These are phyloP conservation scores for Cladosporium halotolerans DNA, from an alignment of 2,329 filamentous ascomycete species.

Conservation along the genomic window DNA sequence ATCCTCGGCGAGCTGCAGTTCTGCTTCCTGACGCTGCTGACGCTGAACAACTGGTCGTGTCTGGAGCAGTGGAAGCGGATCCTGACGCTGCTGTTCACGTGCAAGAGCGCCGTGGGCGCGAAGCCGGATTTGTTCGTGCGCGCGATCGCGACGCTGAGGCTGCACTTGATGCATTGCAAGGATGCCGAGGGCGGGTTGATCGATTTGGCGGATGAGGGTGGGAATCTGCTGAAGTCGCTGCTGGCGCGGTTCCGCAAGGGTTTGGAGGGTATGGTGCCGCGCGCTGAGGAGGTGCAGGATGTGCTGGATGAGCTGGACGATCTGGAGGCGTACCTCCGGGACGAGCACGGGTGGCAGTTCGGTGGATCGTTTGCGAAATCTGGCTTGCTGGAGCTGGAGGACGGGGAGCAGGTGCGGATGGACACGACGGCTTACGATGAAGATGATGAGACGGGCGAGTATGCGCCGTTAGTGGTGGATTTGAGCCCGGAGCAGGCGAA, in stretches of 20 bases:
- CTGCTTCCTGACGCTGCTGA: slow-evolving; percentile 56
- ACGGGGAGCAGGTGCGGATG: slow-evolving; percentile 57
- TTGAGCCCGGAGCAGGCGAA: slow-evolving; percentile 39
- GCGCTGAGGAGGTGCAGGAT: slow-evolving; percentile 37
- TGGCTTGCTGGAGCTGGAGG: slow-evolving; percentile 56
- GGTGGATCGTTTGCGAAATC: slow-evolving; percentile 48
- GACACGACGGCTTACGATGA: slow-evolving; percentile 45
- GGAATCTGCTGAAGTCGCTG: slow-evolving; percentile 44
- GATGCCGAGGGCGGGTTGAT: slow-evolving; percentile 58
- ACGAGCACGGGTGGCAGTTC: slow-evolving; percentile 54
- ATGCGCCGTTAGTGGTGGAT: slow-evolving; percentile 57
- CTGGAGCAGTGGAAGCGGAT: slow-evolving; percentile 61
- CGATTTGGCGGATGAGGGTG: slow-evolving; percentile 50
- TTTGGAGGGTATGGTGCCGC: slow-evolving; percentile 43
- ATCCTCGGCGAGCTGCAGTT: slow-evolving; percentile 57
- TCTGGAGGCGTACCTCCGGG: slow-evolving; percentile 49
- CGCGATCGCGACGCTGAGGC: slow-evolving; percentile 42
- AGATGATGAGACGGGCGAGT: slow-evolving; percentile 59
- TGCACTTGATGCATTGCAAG: slow-evolving; percentile 51
- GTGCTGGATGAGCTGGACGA: slow-evolving; percentile 50
- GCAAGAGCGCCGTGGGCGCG: slow-evolving; percentile 44
- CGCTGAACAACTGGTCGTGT: slow-evolving; percentile 60
- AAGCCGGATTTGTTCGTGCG: slow-evolving; percentile 47
- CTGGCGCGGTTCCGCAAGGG: slow-evolving; percentile 47
- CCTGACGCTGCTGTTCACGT: slow-evolving; percentile 52